A percentile compares a stretch with the other conserved stretches of the same genome.
Evolutionary conservation across 1,139 yeast species (phyloP).

Genomic region (Nakaseomyces sp.): DNA sequence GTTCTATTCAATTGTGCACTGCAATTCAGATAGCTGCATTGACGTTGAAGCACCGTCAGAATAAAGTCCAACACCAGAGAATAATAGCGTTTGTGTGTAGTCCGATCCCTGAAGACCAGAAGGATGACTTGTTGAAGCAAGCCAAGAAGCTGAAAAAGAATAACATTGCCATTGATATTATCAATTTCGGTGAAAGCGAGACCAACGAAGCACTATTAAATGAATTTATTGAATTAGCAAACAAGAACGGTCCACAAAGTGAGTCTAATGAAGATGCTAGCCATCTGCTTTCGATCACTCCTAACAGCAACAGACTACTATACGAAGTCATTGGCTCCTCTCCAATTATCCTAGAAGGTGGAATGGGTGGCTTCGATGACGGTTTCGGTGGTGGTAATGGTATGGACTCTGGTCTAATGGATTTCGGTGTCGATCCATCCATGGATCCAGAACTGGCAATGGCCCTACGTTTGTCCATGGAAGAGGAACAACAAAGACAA

Average conservation of each 20-base stretch:
- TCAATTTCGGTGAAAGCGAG: slow-evolving; percentile 86
- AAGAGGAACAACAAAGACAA: slow-evolving; percentile 38
- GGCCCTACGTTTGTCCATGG: slow-evolving; percentile 52
- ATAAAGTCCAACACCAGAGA: slow-evolving; percentile 85
- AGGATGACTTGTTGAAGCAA: slow-evolving; percentile 61
- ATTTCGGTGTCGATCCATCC: slow-evolving; percentile 71
- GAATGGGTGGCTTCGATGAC: slow-evolving; percentile 30
- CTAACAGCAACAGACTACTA: slow-evolving; percentile 45
- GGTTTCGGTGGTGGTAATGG: slow-evolving; percentile 27
- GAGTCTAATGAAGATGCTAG: slow-evolving; percentile 56
- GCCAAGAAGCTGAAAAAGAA: slow-evolving; percentile 94
- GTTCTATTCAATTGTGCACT: slow-evolving; percentile 61
- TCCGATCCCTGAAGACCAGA: slow-evolving; percentile 58
- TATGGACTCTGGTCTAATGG: slow-evolving; percentile 41
- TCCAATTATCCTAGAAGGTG: slow-evolving; percentile 32
- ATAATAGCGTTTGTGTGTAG: slow-evolving; percentile 86
- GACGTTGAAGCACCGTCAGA: slow-evolving; percentile 92
- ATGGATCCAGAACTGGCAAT: slow-evolving; percentile 96
- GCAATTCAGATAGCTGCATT: slow-evolving; percentile 96
- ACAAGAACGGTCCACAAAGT: slow-evolving; percentile 32
- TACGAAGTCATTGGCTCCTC: slow-evolving; percentile 33
- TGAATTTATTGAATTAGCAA: slow-evolving; percentile 67
- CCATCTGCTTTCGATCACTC: slow-evolving; percentile 80
- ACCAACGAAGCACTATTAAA: slow-evolving; percentile 72
- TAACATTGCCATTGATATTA: slow-evolving; percentile 78